A percentile compares a stretch with the other conserved stretches of the same genome.
Evolutionary conservation across 305 asterid genomes (phyloP).

Genomic region (Fraxinus greggii): DNA sequence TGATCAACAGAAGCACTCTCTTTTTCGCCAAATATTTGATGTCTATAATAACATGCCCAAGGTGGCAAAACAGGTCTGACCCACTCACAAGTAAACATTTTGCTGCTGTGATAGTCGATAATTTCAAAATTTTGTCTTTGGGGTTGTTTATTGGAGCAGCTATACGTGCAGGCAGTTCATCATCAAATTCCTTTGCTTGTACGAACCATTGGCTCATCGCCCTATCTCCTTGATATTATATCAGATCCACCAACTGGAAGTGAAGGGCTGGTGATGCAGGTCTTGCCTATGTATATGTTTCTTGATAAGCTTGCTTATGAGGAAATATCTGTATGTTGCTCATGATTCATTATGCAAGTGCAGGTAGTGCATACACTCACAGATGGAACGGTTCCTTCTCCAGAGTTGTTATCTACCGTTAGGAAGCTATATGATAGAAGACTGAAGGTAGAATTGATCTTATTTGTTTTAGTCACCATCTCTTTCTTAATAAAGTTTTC

Average conservation of each 20-base stretch:
- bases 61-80: conserved; percentile 78
- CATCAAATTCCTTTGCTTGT: conserved; percentile 87
- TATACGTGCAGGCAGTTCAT: conserved; percentile 71
- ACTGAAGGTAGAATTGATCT: conserved; percentile 55
- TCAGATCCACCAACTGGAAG: conserved; percentile 84
- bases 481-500: neutral
- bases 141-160: conserved; percentile 29
- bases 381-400: conserved; percentile 83
- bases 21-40: conserved; percentile 71
- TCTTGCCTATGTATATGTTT: conserved; percentile 24
- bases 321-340: conserved; percentile 28
- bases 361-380: conserved; percentile 93
- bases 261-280: conserved; percentile 82
- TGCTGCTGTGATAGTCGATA: neutral
- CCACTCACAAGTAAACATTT: conserved; percentile 14
- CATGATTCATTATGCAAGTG: conserved; percentile 29
- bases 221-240: conserved; percentile 73
- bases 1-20: conserved; percentile 80
- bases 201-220: conserved; percentile 88
- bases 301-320: conserved; percentile 20
- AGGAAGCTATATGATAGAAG: conserved; percentile 73
- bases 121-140: conserved; percentile 17
- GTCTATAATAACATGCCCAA: conserved; percentile 57
- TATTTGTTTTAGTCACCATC: conserved; percentile 16
- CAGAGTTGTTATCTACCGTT: conserved; percentile 59